Evolutionary conservation across 768 basidiomycete genomes (phyloP).

Genomic region (Pleurotus citrinopileatus): DNA sequence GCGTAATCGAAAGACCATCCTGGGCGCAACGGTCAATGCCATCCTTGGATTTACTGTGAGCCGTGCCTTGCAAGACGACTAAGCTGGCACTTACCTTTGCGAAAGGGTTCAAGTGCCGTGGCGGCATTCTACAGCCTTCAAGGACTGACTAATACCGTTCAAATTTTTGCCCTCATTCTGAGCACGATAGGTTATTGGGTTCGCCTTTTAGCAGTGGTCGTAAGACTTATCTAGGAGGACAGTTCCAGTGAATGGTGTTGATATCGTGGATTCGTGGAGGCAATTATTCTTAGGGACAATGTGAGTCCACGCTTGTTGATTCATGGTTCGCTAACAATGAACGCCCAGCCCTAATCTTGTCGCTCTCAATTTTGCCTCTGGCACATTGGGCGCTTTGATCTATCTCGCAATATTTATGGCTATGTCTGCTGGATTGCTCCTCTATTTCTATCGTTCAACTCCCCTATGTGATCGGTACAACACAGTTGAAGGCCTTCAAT

Average conservation of each 20-base stretch:
- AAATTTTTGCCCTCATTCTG: slow-evolving; percentile 69
- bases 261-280: slow-evolving; percentile 49
- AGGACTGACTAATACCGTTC: slow-evolving; percentile 64
- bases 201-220: neutral
- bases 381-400: slow-evolving; percentile 54
- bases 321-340: slow-evolving; percentile 7
- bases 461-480: slow-evolving; percentile 45
- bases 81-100: neutral
- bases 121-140: slow-evolving; percentile 70
- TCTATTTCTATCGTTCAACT: slow-evolving; percentile 53
- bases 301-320: slow-evolving; percentile 31
- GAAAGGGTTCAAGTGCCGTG: slow-evolving; percentile 66
- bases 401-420: slow-evolving; percentile 59
- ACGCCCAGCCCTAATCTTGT: slow-evolving; percentile 62
- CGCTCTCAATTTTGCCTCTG: slow-evolving; percentile 69
- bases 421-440: slow-evolving; percentile 52
- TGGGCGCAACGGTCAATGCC: slow-evolving; percentile 43
- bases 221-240: slow-evolving; percentile 3
- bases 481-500: slow-evolving; percentile 54
- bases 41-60: slow-evolving; percentile 56
- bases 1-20: slow-evolving; percentile 52
- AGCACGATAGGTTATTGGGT: slow-evolving; percentile 54
- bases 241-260: slow-evolving; percentile 37
- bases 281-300: slow-evolving; percentile 65
- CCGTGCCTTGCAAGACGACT: neutral